Percentiles rank a stretch among this genome's conserved stretches.
Conservation (phyloP, 305 asterid genomes). For the Fraxinus sp. region DNA sequence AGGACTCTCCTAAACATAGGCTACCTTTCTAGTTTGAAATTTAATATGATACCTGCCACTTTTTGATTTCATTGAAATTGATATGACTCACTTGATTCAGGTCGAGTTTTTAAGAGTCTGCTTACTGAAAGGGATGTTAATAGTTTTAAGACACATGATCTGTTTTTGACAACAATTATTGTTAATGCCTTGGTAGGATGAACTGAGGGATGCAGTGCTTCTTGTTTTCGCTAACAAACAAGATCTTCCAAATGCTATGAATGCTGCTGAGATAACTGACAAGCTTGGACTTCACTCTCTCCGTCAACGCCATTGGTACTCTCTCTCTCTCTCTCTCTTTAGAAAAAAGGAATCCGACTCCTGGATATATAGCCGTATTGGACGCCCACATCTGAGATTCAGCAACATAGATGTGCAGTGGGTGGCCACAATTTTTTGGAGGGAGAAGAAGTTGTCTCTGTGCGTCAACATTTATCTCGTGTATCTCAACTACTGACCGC, state of each 20-base stretch:
- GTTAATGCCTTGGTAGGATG: slow-evolving; percentile 47
- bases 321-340: background rate
- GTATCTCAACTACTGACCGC: background rate
- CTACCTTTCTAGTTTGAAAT: background rate
- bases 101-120: background rate
- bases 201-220: slow-evolving; percentile 83
- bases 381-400: background rate
- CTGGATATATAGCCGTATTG: background rate
- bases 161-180: background rate
- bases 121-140: background rate
- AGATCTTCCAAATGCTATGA: slow-evolving; percentile 97
- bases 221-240: slow-evolving; percentile 90
- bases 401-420: background rate
- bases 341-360: background rate
- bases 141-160: background rate
- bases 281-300: slow-evolving; percentile 91
- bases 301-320: slow-evolving; percentile 86
- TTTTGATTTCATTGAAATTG: background rate
- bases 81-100: background rate
- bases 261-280: slow-evolving; percentile 92
- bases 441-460: background rate
- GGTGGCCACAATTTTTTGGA: background rate
- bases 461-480: background rate
- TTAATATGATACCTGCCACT: background rate
- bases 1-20: background rate